Conservation (phyloP, 1,284 basidiomycete species). For the Ustilago curta region DNA sequence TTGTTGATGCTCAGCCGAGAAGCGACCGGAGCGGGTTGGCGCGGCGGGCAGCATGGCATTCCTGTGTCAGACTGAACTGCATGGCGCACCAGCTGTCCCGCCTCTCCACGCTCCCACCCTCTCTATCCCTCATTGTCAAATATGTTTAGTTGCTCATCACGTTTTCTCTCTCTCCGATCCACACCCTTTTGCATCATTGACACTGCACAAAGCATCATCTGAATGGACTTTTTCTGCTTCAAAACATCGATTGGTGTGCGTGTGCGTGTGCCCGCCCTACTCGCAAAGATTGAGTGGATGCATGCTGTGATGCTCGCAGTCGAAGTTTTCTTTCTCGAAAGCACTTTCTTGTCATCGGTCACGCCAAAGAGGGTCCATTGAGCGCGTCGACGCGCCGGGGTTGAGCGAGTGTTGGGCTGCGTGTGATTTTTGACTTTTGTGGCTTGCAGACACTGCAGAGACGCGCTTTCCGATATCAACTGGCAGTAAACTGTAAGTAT, state of each 20-base stretch:
- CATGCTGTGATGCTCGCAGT: not conserved
- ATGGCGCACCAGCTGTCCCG: conserved; percentile 7
- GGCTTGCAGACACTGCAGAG: conserved; percentile 9
- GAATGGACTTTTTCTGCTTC: conserved; percentile 40
- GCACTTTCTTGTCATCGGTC: not conserved
- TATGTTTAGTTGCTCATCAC: conserved; percentile 20
- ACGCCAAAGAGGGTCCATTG: conserved; percentile 3
- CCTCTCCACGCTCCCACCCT: not conserved
- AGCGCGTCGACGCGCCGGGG: conserved; percentile 40
- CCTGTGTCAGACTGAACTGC: not conserved
- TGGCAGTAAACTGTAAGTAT: too few relatives aligned
- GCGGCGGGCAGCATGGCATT: not conserved
- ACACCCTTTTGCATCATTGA: conserved; percentile 33
- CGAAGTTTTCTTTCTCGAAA: too few relatives aligned
- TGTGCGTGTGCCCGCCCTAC: not conserved
- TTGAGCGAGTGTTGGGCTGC: conserved; percentile 3
- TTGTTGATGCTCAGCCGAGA: conserved; percentile 1
- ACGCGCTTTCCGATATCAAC: conserved; percentile 2
- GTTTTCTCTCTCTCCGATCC: conserved; percentile 5
- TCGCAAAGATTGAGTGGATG: not conserved
- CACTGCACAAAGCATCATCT: conserved; percentile 47
- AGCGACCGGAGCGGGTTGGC: conserved; percentile 12
- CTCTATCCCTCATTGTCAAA: conserved; percentile 20
- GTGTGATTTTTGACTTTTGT: conserved; percentile 3
- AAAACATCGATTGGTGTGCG: not conserved